Evolutionary conservation across 495 filamentous ascomycete species (phyloP).

Genomic region (Penicillium coffeae): DNA sequence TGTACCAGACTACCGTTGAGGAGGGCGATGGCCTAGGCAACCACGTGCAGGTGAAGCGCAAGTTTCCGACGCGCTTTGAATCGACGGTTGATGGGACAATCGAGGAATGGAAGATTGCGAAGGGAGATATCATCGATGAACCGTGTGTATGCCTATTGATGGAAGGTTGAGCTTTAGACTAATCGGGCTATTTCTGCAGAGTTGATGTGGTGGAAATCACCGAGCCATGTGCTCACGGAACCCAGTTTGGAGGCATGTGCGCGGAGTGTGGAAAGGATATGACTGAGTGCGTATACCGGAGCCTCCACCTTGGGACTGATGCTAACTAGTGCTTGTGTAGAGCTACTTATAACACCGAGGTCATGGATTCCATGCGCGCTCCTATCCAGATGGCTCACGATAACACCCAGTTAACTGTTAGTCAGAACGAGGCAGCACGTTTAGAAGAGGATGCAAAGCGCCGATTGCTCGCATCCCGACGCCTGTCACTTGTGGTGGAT

Average conservation of each 20-base stretch:
- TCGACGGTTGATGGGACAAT: slow-evolving; percentile 77
- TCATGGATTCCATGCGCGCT: slow-evolving; percentile 68
- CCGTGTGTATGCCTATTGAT: slow-evolving; percentile 27
- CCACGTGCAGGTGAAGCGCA: slow-evolving; percentile 62
- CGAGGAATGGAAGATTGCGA: slow-evolving; percentile 66
- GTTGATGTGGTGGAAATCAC: slow-evolving; percentile 71
- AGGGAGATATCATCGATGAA: slow-evolving; percentile 63
- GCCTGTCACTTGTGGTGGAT: slow-evolving; percentile 93
- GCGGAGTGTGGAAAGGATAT: slow-evolving; percentile 94
- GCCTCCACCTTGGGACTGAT: background rate
- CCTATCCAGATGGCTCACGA: slow-evolving; percentile 92
- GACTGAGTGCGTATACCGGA: slow-evolving; percentile 59
- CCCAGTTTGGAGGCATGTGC: slow-evolving; percentile 89
- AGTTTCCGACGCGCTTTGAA: slow-evolving; percentile 72
- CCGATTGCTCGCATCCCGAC: slow-evolving; percentile 70
- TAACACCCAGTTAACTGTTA: slow-evolving; percentile 74
- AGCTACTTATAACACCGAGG: slow-evolving; percentile 55
- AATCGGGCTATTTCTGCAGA: slow-evolving; percentile 17
- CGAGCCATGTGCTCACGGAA: slow-evolving; percentile 84
- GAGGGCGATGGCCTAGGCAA: slow-evolving; percentile 70
- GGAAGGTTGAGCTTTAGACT: background rate
- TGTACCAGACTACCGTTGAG: slow-evolving; percentile 69
- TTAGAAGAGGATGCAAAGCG: slow-evolving; percentile 83
- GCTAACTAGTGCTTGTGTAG: slow-evolving; percentile 27
- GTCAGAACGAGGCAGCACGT: slow-evolving; percentile 66